Evolutionary conservation across 345 rosid species (phyloP), one percentile per base, ranked within the genome.

Genomic region (Boechera retrofracta): DNA sequence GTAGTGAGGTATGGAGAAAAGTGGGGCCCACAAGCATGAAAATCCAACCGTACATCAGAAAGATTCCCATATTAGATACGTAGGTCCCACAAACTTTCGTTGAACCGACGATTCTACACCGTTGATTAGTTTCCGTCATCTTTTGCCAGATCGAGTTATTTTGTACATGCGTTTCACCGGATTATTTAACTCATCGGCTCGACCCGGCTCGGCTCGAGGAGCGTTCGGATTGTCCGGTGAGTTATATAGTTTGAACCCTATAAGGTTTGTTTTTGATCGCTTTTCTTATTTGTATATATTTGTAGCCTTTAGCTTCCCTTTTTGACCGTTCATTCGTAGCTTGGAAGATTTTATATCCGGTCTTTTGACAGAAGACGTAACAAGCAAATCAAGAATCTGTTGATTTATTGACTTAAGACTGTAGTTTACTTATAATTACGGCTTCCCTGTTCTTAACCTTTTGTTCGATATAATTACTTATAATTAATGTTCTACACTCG

Each of bases 21-120:
- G 74, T 54, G 79, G 85, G 77, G 11, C 6, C 82, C 67, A 41
- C 29, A 13, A 4, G 28, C 64, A 35, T 71, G 2, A 57, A 77
- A 53, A 60, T 64, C 72, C 56, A 16, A 53, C 71, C 75, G 84
- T 72, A 58, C 77, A 82, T 52, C 31, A 59, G 74, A 83, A 82
- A 81, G 84, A 82, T 86, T 82, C 86, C 80, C 60, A 13, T 61
- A 24, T 31, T 51, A 73, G 71, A 77, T 77, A 77, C 60, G 33
- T 78, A 55, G 79, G 75, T 59, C 82, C 82, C 60, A 49, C 15
- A 0, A 5, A 1, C 7, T 65, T 60, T 35, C 18, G 33, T 33
- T 74, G 38, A 77, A 74, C 82, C 39, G 82, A 78, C 80, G 76
- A 77, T 69, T 21, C 58, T 52, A 74, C 81, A 75, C 84, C 89